Conservation (phyloP, 148 eudicot species). For the Pouteria glomerata region DNA sequence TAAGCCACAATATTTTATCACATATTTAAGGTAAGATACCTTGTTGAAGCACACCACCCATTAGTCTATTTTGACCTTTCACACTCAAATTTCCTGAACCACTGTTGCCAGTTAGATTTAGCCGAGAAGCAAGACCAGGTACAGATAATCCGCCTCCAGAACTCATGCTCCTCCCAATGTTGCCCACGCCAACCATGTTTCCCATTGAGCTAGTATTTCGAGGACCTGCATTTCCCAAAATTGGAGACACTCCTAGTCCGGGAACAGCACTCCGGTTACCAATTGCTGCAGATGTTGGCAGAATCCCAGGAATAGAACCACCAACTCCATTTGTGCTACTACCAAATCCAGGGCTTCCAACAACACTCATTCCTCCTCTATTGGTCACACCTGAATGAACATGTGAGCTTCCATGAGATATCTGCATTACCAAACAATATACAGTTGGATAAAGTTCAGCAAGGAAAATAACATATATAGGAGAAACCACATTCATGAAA, state of each 20-base stretch:
- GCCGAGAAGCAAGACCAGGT: constrained; percentile 80
- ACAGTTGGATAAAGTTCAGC: not conserved
- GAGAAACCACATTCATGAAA: not conserved
- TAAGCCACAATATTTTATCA: constrained; percentile 8
- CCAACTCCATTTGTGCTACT: constrained; percentile 72
- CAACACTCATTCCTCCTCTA: constrained; percentile 92
- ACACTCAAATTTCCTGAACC: constrained; percentile 78
- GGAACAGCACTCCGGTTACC: constrained; percentile 81
- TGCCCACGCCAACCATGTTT: constrained; percentile 74
- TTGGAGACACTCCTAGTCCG: constrained; percentile 79
- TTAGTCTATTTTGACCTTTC: constrained; percentile 82
- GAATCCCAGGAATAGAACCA: constrained; percentile 95
- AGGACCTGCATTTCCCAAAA: constrained; percentile 78
- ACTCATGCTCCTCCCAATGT: constrained; percentile 70
- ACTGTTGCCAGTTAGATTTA: constrained; percentile 68
- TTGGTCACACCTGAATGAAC: constrained; percentile 85
- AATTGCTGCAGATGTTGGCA: constrained; percentile 83
- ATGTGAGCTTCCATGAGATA: constrained; percentile 81
- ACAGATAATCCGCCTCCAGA: constrained; percentile 91
- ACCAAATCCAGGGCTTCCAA: constrained; percentile 86
- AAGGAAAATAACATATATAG: not conserved
- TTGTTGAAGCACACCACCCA: constrained; percentile 90
- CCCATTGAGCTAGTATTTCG: constrained; percentile 84
- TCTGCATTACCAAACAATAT: constrained; percentile 34
- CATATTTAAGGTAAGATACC: constrained; percentile 38